Evolutionary conservation across 2,329 filamentous ascomycete genomes (phyloP).

Genomic region (Didymella segeticola): DNA sequence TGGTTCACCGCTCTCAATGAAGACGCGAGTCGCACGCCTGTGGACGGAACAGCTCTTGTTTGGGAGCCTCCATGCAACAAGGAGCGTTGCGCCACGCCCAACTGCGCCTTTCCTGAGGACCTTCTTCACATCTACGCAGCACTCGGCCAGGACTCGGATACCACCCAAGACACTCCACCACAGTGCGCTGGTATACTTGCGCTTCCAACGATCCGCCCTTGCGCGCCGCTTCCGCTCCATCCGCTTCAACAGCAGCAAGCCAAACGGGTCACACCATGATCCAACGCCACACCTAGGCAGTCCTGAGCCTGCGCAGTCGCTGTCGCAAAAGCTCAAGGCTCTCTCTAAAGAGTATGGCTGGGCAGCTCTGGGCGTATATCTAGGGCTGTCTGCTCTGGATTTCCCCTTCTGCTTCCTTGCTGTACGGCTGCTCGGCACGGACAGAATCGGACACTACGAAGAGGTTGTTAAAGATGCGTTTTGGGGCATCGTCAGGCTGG

Average conservation of each 20-base stretch:
- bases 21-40: constrained; percentile 31
- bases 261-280: constrained; percentile 39
- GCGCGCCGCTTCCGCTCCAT: constrained; percentile 39
- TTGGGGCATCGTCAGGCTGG: constrained; percentile 66
- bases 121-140: constrained; percentile 38
- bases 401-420: constrained; percentile 95
- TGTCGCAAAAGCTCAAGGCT: constrained; percentile 78
- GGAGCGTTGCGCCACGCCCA: constrained; percentile 15
- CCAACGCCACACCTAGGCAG: constrained; percentile 51
- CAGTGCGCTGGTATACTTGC: constrained; percentile 23
- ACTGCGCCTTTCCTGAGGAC: constrained; percentile 24
- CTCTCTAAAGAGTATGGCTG: constrained; percentile 93
- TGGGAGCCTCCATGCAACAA: constrained; percentile 15
- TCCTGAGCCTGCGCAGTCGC: constrained; percentile 55
- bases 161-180: constrained; percentile 20
- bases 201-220: constrained; percentile 28
- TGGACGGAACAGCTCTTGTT: constrained; percentile 35
- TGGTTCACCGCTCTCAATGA: constrained; percentile 26
- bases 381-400: constrained; percentile 81
- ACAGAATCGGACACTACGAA: constrained; percentile 79
- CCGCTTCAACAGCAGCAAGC: constrained; percentile 48
- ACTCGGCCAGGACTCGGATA: constrained; percentile 12
- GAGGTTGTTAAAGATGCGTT: constrained; percentile 69
- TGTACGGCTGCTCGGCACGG: constrained; percentile 81
- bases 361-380: constrained; percentile 90